A percentile compares a stretch with the other conserved stretches of the same genome.
Conservation (phyloP, 2,329 filamentous ascomycete species). For the Aspergillus caelatus region DNA sequence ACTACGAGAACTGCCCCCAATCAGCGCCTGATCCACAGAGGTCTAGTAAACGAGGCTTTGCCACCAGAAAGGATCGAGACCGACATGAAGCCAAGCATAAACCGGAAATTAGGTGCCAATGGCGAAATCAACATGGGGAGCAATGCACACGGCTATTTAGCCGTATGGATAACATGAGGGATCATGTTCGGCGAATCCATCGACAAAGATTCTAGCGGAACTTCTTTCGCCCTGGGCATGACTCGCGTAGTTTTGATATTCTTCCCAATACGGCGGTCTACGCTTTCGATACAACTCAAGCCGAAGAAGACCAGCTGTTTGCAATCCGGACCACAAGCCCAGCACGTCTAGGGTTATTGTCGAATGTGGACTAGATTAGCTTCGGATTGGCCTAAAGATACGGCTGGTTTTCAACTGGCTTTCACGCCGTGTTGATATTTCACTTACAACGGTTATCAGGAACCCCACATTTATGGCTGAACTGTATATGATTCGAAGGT, state of each 20-base stretch:
- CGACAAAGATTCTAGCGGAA: neutral
- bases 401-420: no score
- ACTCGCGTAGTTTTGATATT: neutral
- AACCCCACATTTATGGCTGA: no score
- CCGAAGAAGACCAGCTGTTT: neutral
- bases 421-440: no score
- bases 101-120: neutral
- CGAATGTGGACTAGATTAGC: no score
- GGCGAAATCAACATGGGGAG: neutral
- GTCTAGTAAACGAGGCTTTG: neutral
- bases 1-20: neutral
- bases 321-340: neutral
- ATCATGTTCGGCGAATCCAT: neutral
- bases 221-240: neutral
- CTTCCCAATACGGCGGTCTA: neutral
- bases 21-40: neutral
- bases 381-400: no score
- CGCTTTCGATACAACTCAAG: neutral
- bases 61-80: neutral
- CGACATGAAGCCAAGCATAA: neutral
- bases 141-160: constrained; percentile 1
- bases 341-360: neutral
- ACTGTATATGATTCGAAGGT: no score
- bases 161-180: constrained; percentile 1
- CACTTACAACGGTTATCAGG: no score